phyloP scores from a whole-genome alignment of 768 basidiomycete species.

The Phlegmacium glaucopus region DNA sequence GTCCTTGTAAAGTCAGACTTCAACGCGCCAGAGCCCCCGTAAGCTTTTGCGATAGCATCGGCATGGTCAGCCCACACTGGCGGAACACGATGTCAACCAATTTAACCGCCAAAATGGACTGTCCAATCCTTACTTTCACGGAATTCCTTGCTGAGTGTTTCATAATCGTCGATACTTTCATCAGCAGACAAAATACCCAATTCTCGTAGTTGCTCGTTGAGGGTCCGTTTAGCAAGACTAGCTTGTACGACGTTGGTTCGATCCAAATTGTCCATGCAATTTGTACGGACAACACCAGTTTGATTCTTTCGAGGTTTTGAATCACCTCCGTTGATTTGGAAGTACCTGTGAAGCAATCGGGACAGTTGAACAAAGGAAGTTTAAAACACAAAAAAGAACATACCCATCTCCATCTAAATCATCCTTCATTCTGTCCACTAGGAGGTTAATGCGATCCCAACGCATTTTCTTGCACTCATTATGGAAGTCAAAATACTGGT shows the following conservation, averaged over 20 bases:
- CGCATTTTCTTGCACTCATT: conserved; percentile 92
- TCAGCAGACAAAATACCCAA: conserved; percentile 68
- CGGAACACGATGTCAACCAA: conserved; percentile 1
- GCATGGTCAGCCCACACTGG: conserved; percentile 98
- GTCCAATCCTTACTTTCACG: conserved; percentile 67
- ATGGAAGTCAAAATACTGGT: conserved; percentile 98
- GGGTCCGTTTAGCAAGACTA: conserved; percentile 80
- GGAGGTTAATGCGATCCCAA: conserved; percentile 86
- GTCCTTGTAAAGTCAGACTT: conserved; percentile 98
- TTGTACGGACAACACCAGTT: conserved; percentile 80
- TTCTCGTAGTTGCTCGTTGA: conserved; percentile 73
- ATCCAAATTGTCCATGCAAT: conserved; percentile 97
- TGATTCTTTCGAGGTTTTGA: conserved; percentile 56
- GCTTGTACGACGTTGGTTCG: conserved; percentile 97
- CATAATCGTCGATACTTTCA: conserved; percentile 79
- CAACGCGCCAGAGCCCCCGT: conserved; percentile 92
- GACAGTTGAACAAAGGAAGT: background rate
- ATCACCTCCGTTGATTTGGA: conserved; percentile 56
- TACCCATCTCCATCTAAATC: conserved; percentile 71
- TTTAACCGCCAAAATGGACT: background rate
- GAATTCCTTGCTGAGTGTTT: conserved; percentile 76
- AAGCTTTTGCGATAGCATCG: conserved; percentile 84
- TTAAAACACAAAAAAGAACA: conserved; percentile 12
- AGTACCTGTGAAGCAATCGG: conserved; percentile 53
- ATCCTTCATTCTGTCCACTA: conserved; percentile 73